Base-by-base conservation (phyloP, 2,329 filamentous ascomycete genomes). In the Aureobasidium pullulans region DNA sequence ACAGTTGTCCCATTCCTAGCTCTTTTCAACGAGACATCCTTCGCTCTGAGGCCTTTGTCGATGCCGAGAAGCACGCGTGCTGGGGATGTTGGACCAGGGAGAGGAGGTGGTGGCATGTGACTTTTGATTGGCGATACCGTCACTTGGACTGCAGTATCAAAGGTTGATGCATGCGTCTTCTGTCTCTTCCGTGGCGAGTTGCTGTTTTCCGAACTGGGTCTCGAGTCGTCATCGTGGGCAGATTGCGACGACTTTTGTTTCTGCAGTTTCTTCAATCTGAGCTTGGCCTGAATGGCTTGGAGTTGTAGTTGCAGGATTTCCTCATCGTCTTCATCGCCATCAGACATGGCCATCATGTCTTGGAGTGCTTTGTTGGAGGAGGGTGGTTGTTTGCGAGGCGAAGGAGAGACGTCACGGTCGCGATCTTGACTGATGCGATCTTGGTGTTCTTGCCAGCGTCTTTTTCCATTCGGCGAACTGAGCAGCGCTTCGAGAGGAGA, bases 221-320 rank as follows among this genome's bases (percentile, higher is more conserved):
- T 48, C 16, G 16, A 37, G 36, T 61, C 49, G 31, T 53, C 39
- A 16, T 59, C n/a, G 16, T 34, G 11, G n/a, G 54, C 39, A 32
- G 31, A n/a, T 42, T 57, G 36, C 39, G 57, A 65, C 23, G 57
- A 65, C 60, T 66, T 67, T 57, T 64, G 64, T 49, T 68, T 67
- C 71, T 94, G 89, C 13, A 97, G 76, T 68, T 87, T 91, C 73
- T 96, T 97, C 64, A 97, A 74, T 72, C 87, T 94, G 56, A 97
- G 75, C 62, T 88, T 86, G 6, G 92, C 90, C 72, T 97, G 87
- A 61, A 99, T 96, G 59, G 89, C 90, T 64, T 92, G 86, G 5
- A 97, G 77, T 70, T 96, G 86, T 63, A 99, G 76, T 69, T 95
- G 84, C 36, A 97, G 75, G 1, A 85, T 95, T 76, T 97, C 92